phyloP scores from a whole-genome alignment of 78 protist species.

The Guillardia theta region DNA sequence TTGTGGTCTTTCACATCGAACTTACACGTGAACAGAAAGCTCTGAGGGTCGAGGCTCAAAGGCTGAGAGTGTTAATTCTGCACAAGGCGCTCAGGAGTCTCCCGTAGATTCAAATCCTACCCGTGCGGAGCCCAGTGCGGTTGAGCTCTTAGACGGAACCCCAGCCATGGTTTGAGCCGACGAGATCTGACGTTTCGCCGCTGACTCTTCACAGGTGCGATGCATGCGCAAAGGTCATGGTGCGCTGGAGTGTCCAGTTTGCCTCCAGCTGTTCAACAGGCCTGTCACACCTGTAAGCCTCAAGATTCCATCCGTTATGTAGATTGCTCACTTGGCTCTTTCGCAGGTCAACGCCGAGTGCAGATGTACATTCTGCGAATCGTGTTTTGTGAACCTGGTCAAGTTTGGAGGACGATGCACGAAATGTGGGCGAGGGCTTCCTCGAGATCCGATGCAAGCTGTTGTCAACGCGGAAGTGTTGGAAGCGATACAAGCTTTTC shows the following conservation, averaged over 20 bases:
- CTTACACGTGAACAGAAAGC: not conserved
- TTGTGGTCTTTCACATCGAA: too few relatives aligned
- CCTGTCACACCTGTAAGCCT: not conserved
- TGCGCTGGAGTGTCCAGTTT: not conserved
- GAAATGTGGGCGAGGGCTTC: not conserved
- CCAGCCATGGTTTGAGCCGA: not conserved
- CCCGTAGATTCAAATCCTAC: too few relatives aligned
- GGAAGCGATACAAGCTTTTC: not conserved
- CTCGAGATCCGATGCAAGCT: not conserved
- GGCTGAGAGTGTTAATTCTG: not conserved
- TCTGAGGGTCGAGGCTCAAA: not conserved
- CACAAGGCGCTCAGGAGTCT: not conserved
- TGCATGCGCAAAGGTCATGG: conserved; percentile 17
- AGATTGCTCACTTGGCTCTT: not conserved
- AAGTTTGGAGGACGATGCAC: not conserved
- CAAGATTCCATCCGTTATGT: not conserved
- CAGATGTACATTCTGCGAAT: not conserved
- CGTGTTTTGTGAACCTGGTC: not conserved
- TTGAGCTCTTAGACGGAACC: not conserved
- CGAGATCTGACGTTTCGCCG: not conserved
- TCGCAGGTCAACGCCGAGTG: not conserved
- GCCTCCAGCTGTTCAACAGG: not conserved
- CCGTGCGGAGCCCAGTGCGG: too few relatives aligned
- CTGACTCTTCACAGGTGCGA: not conserved
- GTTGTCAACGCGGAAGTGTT: not conserved